Evolutionary conservation across 441 rosid species (phyloP).

Genomic region (Daphne laureola): DNA sequence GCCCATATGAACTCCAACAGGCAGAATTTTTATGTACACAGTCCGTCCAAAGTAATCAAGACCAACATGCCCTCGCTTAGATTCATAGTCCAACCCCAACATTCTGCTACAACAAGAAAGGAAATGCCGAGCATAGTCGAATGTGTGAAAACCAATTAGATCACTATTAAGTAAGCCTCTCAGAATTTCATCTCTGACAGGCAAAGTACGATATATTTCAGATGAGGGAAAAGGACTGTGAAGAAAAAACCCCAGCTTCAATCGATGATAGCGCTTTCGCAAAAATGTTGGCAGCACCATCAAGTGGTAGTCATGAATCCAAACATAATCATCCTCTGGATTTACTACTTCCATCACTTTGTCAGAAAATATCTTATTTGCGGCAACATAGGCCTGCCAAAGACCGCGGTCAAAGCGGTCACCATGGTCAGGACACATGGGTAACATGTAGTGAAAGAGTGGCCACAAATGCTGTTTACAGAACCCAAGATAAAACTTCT

Average conservation of each 20-base stretch:
- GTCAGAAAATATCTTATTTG: slow-evolving; percentile 84
- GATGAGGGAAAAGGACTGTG: slow-evolving; percentile 94
- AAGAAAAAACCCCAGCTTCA: slow-evolving; percentile 89
- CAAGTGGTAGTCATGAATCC: slow-evolving; percentile 91
- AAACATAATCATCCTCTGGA: slow-evolving; percentile 79
- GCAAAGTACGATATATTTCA: slow-evolving; percentile 75
- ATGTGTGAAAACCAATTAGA: slow-evolving; percentile 83
- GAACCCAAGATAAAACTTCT: slow-evolving; percentile 75
- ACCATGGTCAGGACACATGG: slow-evolving; percentile 86
- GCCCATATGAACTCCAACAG: slow-evolving; percentile 87
- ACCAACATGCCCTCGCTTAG: slow-evolving; percentile 88
- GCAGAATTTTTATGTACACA: slow-evolving; percentile 72
- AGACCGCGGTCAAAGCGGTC: slow-evolving; percentile 74
- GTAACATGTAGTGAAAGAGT: slow-evolving; percentile 91
- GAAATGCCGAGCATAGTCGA: slow-evolving; percentile 90
- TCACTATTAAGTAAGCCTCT: slow-evolving; percentile 80
- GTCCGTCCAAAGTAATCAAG: slow-evolving; percentile 92
- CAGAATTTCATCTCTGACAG: slow-evolving; percentile 75
- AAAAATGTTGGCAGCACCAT: slow-evolving; percentile 88
- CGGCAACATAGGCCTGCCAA: slow-evolving; percentile 92
- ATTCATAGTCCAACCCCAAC: slow-evolving; percentile 87
- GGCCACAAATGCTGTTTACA: slow-evolving; percentile 95
- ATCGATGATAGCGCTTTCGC: slow-evolving; percentile 57
- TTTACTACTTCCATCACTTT: slow-evolving; percentile 82
- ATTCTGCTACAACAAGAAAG: slow-evolving; percentile 93